Percentiles rank a stretch among this genome's conserved stretches.
Conservation (phyloP, 2,329 filamentous ascomycete species). For the Fusarium ramigenum region DNA sequence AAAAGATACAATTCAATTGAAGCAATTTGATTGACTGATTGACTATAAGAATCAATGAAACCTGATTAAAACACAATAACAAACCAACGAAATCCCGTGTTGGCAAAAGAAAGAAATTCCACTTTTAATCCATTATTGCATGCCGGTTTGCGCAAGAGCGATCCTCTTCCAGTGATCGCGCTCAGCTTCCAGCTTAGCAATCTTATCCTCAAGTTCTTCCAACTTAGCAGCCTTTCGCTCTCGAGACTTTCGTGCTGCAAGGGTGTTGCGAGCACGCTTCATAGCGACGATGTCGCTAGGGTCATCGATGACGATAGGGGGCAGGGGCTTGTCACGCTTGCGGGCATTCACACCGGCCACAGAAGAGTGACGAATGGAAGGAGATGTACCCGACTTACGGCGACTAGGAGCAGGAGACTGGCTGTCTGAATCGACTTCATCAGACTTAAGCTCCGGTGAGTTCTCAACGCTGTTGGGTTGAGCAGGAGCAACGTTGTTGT, state of each 20-base stretch:
- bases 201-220: slow-evolving; percentile 77
- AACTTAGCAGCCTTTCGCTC: slow-evolving; percentile 84
- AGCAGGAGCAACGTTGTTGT: slow-evolving; percentile 43
- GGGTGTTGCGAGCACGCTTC: slow-evolving; percentile 93
- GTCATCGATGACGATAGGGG: slow-evolving; percentile 80
- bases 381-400: slow-evolving; percentile 59
- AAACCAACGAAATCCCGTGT: slow-evolving; percentile 31
- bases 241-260: slow-evolving; percentile 92
- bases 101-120: slow-evolving; percentile 45
- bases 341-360: slow-evolving; percentile 76
- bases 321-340: slow-evolving; percentile 82
- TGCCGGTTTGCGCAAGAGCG: slow-evolving; percentile 55
- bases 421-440: slow-evolving; percentile 59
- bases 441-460: slow-evolving; percentile 56
- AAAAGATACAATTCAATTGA: not conserved
- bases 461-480: slow-evolving; percentile 46
- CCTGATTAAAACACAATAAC: slow-evolving; percentile 24
- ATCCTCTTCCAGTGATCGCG: slow-evolving; percentile 72
- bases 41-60: slow-evolving; percentile 20
- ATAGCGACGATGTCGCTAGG: slow-evolving; percentile 78
- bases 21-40: slow-evolving; percentile 16
- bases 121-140: slow-evolving; percentile 45
- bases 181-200: slow-evolving; percentile 73
- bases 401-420: slow-evolving; percentile 52
- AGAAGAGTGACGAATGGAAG: slow-evolving; percentile 70